Conservation (phyloP, 192 early-diverging fungal species). For the Linnemannia zychae region DNA sequence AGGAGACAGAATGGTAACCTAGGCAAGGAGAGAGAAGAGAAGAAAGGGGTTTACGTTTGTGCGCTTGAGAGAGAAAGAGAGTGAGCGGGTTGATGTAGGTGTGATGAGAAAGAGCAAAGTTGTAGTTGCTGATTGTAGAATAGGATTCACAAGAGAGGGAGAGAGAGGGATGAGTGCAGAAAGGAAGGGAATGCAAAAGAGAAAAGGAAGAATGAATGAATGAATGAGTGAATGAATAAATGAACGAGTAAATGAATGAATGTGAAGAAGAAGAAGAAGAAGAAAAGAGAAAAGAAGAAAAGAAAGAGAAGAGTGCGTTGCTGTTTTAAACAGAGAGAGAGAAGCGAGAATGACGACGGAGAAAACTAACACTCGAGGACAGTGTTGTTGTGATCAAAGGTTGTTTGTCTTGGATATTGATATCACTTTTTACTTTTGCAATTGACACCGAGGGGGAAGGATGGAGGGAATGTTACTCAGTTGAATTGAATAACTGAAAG, state of each 20-base stretch:
- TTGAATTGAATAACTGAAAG: background rate
- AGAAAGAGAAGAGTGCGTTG: background rate
- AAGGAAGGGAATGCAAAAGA: background rate
- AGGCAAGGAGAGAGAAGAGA: background rate
- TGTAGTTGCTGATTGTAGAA: too few relatives aligned
- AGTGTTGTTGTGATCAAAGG: background rate
- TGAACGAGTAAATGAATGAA: slow-evolving; percentile 5
- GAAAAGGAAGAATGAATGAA: background rate
- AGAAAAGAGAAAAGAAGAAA: background rate
- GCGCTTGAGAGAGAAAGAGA: background rate
- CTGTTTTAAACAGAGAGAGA: background rate
- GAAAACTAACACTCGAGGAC: background rate
- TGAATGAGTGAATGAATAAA: background rate
- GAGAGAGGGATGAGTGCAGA: background rate
- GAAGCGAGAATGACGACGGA: background rate
- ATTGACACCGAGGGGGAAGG: background rate
- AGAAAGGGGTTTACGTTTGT: background rate
- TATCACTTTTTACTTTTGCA: background rate
- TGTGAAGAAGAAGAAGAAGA: background rate
- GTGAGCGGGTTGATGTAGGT: background rate
- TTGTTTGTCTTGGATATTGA: background rate
- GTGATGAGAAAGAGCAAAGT: background rate
- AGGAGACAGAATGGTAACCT: background rate
- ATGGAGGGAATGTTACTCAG: slow-evolving; percentile 1
- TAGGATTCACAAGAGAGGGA: background rate